Percentiles rank a stretch among this genome's conserved stretches.
Conservation (phyloP, 768 basidiomycete species). For the Gymnopilus dilepis region DNA sequence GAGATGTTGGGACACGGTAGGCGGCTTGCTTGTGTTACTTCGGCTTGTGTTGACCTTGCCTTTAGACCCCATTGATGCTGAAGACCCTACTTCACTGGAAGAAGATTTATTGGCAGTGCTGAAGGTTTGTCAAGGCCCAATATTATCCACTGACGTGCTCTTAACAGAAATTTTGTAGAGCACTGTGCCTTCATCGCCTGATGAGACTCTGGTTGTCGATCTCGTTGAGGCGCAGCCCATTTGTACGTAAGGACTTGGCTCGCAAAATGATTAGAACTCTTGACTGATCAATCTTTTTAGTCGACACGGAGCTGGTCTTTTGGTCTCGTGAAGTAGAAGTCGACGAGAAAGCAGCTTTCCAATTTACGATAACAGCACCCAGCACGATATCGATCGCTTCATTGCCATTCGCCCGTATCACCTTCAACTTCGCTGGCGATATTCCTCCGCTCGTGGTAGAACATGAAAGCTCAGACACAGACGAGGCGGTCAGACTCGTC, state of each 20-base stretch:
- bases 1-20: constrained; percentile 85
- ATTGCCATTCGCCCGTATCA: constrained; percentile 65
- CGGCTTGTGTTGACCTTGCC: constrained; percentile 7
- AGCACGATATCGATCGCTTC: constrained; percentile 50
- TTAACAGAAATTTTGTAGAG: constrained; percentile 49
- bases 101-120: constrained; percentile 78
- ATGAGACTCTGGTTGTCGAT: constrained; percentile 64
- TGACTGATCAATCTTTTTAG: constrained; percentile 42
- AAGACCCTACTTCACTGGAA: constrained; percentile 57
- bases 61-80: constrained; percentile 43
- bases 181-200: constrained; percentile 65
- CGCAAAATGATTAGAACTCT: not conserved
- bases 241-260: constrained; percentile 45
- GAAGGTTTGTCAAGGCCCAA: constrained; percentile 48
- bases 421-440: constrained; percentile 59
- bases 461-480: constrained; percentile 38
- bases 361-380: constrained; percentile 68
- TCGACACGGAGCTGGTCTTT: constrained; percentile 70
- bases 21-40: constrained; percentile 21
- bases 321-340: constrained; percentile 70
- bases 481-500: constrained; percentile 38
- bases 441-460: constrained; percentile 55
- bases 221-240: constrained; percentile 66
- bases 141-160: not conserved
- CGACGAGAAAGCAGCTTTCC: constrained; percentile 70